phyloP scores from a whole-genome alignment of 805 yeast species.

The Starmera amethionina region DNA sequence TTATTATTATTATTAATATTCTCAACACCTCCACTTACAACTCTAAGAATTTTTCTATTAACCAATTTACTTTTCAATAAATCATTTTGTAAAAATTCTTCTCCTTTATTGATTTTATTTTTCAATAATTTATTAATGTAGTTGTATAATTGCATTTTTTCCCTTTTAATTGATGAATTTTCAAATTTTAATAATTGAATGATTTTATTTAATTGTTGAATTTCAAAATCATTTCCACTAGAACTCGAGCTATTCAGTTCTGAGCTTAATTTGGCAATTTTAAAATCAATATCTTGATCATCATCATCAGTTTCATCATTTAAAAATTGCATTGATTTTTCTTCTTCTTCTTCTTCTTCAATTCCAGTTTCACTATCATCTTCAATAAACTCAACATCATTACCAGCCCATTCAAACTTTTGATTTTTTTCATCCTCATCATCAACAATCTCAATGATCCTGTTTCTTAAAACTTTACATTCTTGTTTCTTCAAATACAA shows the following conservation, averaged over 20 bases:
- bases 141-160: slow-evolving; percentile 14
- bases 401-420: neutral
- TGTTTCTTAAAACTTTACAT: neutral
- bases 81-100: slow-evolving; percentile 8
- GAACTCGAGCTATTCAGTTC: slow-evolving; percentile 1
- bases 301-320: neutral
- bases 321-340: slow-evolving; percentile 1
- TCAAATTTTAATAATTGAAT: slow-evolving; percentile 11
- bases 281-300: neutral
- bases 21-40: slow-evolving; percentile 1
- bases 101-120: slow-evolving; percentile 6
- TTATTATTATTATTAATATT: neutral
- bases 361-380: neutral
- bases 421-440: neutral
- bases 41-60: slow-evolving; percentile 15
- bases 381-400: too few species aligned
- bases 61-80: slow-evolving; percentile 17
- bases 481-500: neutral
- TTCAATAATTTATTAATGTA: slow-evolving; percentile 15
- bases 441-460: neutral
- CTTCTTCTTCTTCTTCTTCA: neutral
- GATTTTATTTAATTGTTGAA: slow-evolving; percentile 6
- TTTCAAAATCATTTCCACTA: slow-evolving; percentile 1
- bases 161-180: slow-evolving; percentile 13
- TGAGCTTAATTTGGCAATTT: too few species aligned